Evolutionary conservation across 371 early-diverging fungal genomes (phyloP), one percentile per base, ranked within the genome.

Genomic region (Mortierella sp.): DNA sequence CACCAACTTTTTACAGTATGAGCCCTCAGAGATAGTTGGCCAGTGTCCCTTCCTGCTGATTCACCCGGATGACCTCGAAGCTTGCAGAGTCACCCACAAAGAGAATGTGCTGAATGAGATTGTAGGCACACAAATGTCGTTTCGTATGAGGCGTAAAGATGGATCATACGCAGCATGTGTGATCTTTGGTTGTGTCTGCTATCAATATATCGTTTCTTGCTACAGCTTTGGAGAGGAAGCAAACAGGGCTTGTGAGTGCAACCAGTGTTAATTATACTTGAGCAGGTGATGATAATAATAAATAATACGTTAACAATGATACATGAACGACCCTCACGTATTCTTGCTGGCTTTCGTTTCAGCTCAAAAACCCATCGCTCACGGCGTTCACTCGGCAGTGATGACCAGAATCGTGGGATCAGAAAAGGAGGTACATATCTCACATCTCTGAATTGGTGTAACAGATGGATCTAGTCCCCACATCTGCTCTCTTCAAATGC

Each of bases 21-120:
- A 73, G 3, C 87, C 88, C 18, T 76, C 86, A n/a, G 91, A 91
- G 51, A 32, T 91, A n/a, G 68, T 84, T 0, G 88, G n/a, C n/a
- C n/a, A n/a, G 89, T 10, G 63, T 62, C 20, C 73, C 77, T 91
- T 88, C 69, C 65, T 73, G 16, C 67, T 85, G 28, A 83, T 86
- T 18, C 88, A 88, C 72, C 83, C 83, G 3, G 84, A 84, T 43
- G 88, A 90, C 63, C 52, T 81, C 14, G 40, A 39, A 2, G 66
- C 84, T 30, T 43, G 86, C 20, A 68, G 72, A 28, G 63, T 80
- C 5, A 72, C 86, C 0, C 88, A 90, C 57, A 64, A 70, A 18
- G 81, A 83, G 28, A 85, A 84, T 66, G 83, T 88, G 26, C 73
- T 80, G 37, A 83, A 88, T 24, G 87, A 90, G 57, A 83, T 83